Percentiles rank a stretch among this genome's conserved stretches.
phyloP scores from a whole-genome alignment of 352 stramenopile species.

The Phytophthora cactorum region DNA sequence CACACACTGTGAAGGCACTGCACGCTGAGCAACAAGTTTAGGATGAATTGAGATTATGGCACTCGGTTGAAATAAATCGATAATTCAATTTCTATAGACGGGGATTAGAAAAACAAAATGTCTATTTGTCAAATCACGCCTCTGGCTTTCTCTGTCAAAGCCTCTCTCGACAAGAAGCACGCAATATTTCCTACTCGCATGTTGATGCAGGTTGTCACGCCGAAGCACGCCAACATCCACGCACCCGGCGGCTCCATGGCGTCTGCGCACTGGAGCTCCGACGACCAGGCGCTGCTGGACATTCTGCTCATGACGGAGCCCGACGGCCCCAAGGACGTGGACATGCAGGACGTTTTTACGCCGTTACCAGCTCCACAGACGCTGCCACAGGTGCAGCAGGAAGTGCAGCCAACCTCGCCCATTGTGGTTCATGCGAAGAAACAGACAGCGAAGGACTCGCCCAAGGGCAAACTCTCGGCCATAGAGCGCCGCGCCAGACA shows the following conservation, averaged over 20 bases:
- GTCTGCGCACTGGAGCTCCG: constrained; percentile 32
- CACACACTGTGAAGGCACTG: background rate
- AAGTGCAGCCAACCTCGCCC: constrained; percentile 16
- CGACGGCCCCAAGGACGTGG: constrained; percentile 12
- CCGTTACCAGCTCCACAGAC: background rate
- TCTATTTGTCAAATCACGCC: too few species aligned
- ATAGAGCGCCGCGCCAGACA: constrained; percentile 65
- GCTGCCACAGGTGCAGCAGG: background rate
- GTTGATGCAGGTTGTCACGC: constrained; percentile 33
- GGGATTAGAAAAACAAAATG: background rate
- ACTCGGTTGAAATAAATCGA: too few species aligned
- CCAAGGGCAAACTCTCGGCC: constrained; percentile 51
- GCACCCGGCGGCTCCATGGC: background rate
- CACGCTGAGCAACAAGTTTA: background rate
- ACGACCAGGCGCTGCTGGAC: constrained; percentile 45
- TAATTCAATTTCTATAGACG: background rate
- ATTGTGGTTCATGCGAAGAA: constrained; percentile 5
- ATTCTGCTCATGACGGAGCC: constrained; percentile 32
- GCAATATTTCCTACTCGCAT: background rate
- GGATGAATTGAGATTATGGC: too few species aligned
- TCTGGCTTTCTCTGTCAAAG: background rate
- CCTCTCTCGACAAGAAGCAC: background rate
- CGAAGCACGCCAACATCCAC: constrained; percentile 15
- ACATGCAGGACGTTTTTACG: constrained; percentile 9
- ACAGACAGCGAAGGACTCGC: constrained; percentile 7